Base-by-base conservation (phyloP, 257 asterid species). In the Petrea volubilis region DNA sequence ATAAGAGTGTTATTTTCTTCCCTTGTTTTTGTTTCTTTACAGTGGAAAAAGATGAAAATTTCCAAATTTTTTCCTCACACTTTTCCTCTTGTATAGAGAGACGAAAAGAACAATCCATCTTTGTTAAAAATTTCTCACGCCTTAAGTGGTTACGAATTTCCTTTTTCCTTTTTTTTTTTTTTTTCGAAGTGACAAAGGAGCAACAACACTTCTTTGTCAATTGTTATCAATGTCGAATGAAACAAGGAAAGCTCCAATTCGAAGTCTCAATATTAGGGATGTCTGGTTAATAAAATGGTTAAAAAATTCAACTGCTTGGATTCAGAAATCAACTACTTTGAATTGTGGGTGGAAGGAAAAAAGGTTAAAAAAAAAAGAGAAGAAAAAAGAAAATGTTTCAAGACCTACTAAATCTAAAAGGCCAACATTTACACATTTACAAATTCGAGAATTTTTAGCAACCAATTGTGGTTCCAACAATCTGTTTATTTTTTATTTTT, bases 1-100 rank as follows among this genome's bases (percentile, higher is more conserved):
- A 56, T 28, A 57, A 21, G 46, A 62, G 64, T 51, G 76, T 21
- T 67, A 24, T n/a, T n/a, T n/a, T n/a, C n/a, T n/a, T n/a, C 25
- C 40, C 64, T 59, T 13, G 20, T 18, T 20, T 7, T 50, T 7
- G 57, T 55, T 34, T 6, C 18, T 53, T 12, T 29, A 13, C 8
- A n/a, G n/a, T n/a, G n/a, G n/a, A n/a, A n/a, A n/a, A n/a, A n/a
- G n/a, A n/a, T n/a, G n/a, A n/a, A n/a, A n/a, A n/a, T n/a, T n/a
- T n/a, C n/a, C n/a, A n/a, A n/a, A n/a, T n/a, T n/a, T n/a, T n/a
- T n/a, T n/a, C n/a, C n/a, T n/a, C n/a, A n/a, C n/a, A n/a, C n/a
- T n/a, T n/a, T n/a, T n/a, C n/a, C n/a, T n/a, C n/a, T n/a, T n/a
- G n/a, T n/a, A n/a, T n/a, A n/a, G n/a, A n/a, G n/a, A n/a, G n/a